Conservation (phyloP, 1,284 basidiomycete species). For the Apiotrichum akiyoshidainum region DNA sequence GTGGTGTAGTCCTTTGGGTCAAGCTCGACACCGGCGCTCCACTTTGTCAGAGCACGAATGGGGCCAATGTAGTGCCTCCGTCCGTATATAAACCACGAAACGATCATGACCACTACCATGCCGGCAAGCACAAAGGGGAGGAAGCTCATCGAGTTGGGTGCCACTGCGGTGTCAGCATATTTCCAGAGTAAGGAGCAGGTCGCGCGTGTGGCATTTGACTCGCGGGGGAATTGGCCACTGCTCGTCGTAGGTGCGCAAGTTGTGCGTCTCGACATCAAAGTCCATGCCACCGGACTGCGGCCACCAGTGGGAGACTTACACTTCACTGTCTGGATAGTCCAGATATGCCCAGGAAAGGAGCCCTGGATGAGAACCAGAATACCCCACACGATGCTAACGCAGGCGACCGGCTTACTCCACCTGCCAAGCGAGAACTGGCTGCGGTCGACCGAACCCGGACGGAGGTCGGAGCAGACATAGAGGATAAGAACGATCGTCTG, state of each 20-base stretch:
- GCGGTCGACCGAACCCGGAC: neutral
- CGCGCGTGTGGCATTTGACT: too few relatives aligned
- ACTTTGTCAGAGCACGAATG: too few relatives aligned
- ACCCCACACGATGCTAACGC: neutral
- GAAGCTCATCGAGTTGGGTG: neutral
- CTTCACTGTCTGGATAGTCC: neutral
- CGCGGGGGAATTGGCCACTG: too few relatives aligned
- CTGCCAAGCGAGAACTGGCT: neutral
- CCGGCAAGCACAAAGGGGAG: neutral
- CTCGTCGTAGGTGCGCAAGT: too few relatives aligned
- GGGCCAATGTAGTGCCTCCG: neutral
- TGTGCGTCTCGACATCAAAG: too few relatives aligned
- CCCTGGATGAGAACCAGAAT: neutral
- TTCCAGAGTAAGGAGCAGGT: too few relatives aligned
- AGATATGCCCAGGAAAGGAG: neutral
- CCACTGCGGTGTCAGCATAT: neutral
- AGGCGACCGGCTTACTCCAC: conserved; percentile 2
- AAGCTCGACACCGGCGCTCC: too few relatives aligned
- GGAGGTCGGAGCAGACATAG: conserved; percentile 1
- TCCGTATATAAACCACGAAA: neutral
- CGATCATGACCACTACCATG: neutral
- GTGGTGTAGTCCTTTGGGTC: too few relatives aligned
- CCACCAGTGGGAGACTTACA: too few relatives aligned
- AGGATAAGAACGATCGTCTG: neutral
- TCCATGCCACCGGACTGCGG: too few relatives aligned